Evolutionary conservation across 805 yeast species (phyloP), one percentile per base, ranked within the genome.

Genomic region (Naumovozyma dairenensis): DNA sequence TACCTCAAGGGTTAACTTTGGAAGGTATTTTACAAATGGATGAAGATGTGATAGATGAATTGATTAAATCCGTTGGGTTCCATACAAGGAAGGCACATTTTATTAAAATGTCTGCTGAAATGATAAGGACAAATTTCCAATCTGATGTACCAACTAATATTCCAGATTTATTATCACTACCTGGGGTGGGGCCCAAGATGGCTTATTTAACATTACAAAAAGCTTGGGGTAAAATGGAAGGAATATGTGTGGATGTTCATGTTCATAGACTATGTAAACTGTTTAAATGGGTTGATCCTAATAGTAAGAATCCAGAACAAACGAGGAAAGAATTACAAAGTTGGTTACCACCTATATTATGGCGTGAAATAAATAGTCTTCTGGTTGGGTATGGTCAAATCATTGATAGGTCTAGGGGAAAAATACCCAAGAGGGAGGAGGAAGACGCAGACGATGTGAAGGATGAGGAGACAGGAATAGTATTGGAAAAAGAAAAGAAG

Each of bases 141-240:
- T 75, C 76, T 6, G 96, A 86, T 43, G 68, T 89, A 3, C 97
- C 97, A 0, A 68, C 38, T 67, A 77, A 2, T 66, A 81, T 51
- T 6, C 74, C 69, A 5, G 87, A 78, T 1, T 65, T 87, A 33
- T 65, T 71, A 4, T 56, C 69, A 0, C 60, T 87, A 21, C 96
- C 96, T 0, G 97, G 97, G 0, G 94, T 87, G 3, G 97, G 97
- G 0, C 95, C 95, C 6, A 87, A 87, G 54, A 87, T 87, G 97
- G 94, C 93, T 0, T 80, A 72, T 52, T 59, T 87, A 25, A 66
- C 87, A 2, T 61, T 85, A 38, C 94, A 85, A 48, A 71, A 74
- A 26, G 94, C 92, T 0, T 86, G 96, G 96, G 62, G 63, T 15
- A 62, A 66, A 27, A 62, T 77, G 38, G 76, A 68, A 34, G 96